Evolutionary conservation across 2,329 filamentous ascomycete genomes (phyloP).

Genomic region (Xylaria sp.): DNA sequence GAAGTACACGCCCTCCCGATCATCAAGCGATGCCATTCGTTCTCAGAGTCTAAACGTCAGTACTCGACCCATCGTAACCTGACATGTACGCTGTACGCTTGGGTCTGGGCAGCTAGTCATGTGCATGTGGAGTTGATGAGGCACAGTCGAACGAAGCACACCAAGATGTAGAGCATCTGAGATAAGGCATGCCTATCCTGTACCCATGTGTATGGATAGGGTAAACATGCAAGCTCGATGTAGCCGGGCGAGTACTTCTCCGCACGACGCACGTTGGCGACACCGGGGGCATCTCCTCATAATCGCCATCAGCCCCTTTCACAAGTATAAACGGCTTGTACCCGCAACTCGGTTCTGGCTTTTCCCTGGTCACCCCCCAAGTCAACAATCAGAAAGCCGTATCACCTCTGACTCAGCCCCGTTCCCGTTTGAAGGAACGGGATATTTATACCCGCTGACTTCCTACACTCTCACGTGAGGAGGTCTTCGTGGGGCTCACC

Average conservation of each 20-base stretch:
- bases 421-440: not conserved
- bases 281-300: not conserved
- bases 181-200: not conserved
- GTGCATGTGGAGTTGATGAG: slow-evolving; percentile 6
- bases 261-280: slow-evolving; percentile 2
- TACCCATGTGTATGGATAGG: too few species aligned
- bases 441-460: slow-evolving; percentile 4
- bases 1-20: slow-evolving; percentile 1
- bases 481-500: too few species aligned
- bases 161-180: not conserved
- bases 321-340: slow-evolving; percentile 12
- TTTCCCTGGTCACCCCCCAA: slow-evolving; percentile 3
- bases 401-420: slow-evolving; percentile 7
- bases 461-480: slow-evolving; percentile 2
- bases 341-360: slow-evolving; percentile 1
- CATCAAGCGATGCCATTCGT: slow-evolving; percentile 4
- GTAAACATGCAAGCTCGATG: not conserved
- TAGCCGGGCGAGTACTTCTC: not conserved
- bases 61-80: not conserved
- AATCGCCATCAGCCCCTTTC: not conserved
- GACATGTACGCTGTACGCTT: not conserved
- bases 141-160: not conserved
- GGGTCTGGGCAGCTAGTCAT: slow-evolving; percentile 10
- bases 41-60: not conserved
- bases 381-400: not conserved